These are phyloP conservation scores for Mycena amicta DNA, from an alignment of 768 basidiomycete species.

Conservation along the genomic window DNA sequence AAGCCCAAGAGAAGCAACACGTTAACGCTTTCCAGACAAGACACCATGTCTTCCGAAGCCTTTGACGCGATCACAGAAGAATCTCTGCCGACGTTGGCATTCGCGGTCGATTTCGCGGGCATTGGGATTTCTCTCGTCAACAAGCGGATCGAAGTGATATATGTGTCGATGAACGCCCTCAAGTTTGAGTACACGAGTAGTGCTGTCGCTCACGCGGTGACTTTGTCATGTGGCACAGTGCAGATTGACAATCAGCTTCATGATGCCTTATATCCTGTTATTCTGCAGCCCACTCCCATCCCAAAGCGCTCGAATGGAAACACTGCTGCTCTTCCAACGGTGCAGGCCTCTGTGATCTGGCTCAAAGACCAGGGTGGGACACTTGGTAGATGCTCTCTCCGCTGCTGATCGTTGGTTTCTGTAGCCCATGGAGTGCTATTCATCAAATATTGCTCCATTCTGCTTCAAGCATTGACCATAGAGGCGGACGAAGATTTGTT, in stretches of 20 bases:
- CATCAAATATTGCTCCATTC: slow-evolving; percentile 93
- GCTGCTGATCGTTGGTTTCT: no score
- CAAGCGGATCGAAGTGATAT: slow-evolving; percentile 85
- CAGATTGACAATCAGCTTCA: slow-evolving; percentile 98
- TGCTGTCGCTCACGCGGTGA: slow-evolving; percentile 76
- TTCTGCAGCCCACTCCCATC: slow-evolving; percentile 91
- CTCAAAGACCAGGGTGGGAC: slow-evolving; percentile 87
- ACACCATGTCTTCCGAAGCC: slow-evolving; percentile 72
- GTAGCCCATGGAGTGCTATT: slow-evolving; percentile 97
- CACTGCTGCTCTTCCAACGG: slow-evolving; percentile 80
- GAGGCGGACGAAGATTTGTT: slow-evolving; percentile 98
- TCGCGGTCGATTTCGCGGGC: slow-evolving; percentile 81
- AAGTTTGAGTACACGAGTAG: slow-evolving; percentile 86
- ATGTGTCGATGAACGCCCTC: slow-evolving; percentile 75
- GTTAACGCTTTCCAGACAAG: slow-evolving; percentile 56
- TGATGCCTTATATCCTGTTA: slow-evolving; percentile 92
- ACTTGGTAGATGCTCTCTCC: no score
- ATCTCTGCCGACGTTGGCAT: slow-evolving; percentile 59
- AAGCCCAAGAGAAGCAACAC: slow-evolving; percentile 65
- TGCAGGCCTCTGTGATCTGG: slow-evolving; percentile 87
- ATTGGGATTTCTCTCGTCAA: slow-evolving; percentile 93
- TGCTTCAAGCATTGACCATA: slow-evolving; percentile 92
- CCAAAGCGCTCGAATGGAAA: slow-evolving; percentile 69
- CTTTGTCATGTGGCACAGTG: slow-evolving; percentile 79
- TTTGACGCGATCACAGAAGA: slow-evolving; percentile 89